Evolutionary conservation across 441 rosid genomes (phyloP).

Genomic region (Theobroma grandiflorum): DNA sequence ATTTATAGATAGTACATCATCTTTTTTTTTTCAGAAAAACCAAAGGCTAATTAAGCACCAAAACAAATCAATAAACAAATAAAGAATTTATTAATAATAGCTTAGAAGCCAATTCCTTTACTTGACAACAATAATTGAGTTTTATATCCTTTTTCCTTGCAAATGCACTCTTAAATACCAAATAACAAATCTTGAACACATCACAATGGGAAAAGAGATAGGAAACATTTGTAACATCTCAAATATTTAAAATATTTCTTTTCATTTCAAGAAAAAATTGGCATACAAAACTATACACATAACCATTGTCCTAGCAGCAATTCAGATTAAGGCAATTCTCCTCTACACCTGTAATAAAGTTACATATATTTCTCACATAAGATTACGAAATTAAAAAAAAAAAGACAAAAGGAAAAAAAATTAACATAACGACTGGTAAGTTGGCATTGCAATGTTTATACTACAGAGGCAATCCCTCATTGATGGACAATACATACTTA

Average conservation of each 20-base stretch:
- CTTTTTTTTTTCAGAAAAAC: neutral
- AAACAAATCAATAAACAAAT: constrained; percentile 7
- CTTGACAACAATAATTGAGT: constrained; percentile 10
- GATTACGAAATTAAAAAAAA: neutral
- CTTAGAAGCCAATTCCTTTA: neutral
- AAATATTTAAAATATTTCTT: neutral
- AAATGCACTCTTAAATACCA: neutral
- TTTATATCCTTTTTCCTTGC: neutral
- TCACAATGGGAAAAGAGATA: neutral
- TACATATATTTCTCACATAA: neutral
- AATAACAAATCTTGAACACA: constrained; percentile 7
- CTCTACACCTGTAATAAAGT: neutral
- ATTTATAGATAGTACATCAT: neutral
- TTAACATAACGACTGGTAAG: neutral
- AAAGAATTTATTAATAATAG: neutral
- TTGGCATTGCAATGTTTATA: constrained; percentile 12
- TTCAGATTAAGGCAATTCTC: neutral
- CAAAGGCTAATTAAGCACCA: neutral
- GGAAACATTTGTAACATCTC: constrained; percentile 15
- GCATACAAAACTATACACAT: neutral
- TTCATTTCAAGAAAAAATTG: neutral
- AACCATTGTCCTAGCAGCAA: neutral
- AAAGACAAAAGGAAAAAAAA: neutral
- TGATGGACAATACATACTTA: constrained; percentile 34
- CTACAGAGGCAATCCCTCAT: constrained; percentile 19